phyloP scores from a whole-genome alignment of 108 stramenopile species.

The Stephanodiscus triporus region DNA sequence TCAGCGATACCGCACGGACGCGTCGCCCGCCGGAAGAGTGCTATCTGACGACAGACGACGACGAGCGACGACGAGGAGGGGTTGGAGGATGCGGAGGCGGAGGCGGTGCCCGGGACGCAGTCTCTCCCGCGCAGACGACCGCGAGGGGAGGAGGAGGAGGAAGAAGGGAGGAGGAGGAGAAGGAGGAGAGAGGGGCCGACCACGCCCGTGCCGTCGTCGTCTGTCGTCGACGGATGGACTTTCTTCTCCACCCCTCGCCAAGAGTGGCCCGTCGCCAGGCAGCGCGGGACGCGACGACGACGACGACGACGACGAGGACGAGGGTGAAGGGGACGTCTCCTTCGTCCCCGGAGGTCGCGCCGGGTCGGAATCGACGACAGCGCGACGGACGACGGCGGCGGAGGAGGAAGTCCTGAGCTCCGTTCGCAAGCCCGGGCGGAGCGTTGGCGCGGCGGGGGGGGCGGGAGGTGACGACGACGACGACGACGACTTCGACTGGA shows the following conservation, averaged over 20 bases:
- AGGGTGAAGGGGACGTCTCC: not conserved
- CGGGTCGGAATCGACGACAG: not conserved
- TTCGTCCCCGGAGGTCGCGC: not conserved
- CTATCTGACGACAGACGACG: too few species aligned
- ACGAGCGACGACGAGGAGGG: too few species aligned
- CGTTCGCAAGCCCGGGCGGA: constrained; percentile 10
- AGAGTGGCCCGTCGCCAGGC: not conserved
- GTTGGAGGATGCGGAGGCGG: too few species aligned
- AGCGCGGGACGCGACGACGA: not conserved
- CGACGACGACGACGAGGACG: too few species aligned
- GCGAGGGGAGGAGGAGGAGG: constrained; percentile 23
- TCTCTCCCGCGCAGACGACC: constrained; percentile 23
- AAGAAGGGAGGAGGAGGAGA: constrained; percentile 13
- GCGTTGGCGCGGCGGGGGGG: constrained; percentile 4
- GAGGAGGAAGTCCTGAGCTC: constrained; percentile 23
- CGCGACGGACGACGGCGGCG: constrained; percentile 15
- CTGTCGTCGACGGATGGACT: not conserved
- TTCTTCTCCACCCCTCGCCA: not conserved
- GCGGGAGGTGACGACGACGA: constrained; percentile 10
- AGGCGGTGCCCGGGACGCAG: constrained; percentile 33
- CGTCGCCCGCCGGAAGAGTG: too few species aligned
- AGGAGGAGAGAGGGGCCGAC: constrained; percentile 5
- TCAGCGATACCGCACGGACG: too few species aligned
- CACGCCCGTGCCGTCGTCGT: not conserved
- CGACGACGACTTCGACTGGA: constrained; percentile 10